These are phyloP conservation scores for Gentiana macrophylla DNA, from an alignment of 257 asterid genomes.

Conservation along the genomic window DNA sequence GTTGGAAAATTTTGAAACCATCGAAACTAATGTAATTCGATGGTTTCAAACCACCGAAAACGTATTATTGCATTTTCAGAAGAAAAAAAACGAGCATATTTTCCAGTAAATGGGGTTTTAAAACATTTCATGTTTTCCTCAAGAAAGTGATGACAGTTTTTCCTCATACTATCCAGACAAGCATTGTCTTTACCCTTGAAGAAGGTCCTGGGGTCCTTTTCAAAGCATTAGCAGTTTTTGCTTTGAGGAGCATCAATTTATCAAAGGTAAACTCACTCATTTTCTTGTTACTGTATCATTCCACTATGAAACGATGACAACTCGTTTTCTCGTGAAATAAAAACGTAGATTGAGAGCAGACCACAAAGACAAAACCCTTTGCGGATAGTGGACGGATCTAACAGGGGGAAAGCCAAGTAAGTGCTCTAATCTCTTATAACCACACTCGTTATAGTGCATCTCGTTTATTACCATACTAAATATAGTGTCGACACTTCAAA, in stretches of 20 bases:
- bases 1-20: too few species aligned
- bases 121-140: neutral
- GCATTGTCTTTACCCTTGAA: conserved; percentile 83
- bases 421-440: conserved; percentile 11
- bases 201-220: conserved; percentile 97
- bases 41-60: too few species aligned
- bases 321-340: conserved; percentile 2
- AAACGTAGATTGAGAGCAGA: conserved; percentile 81
- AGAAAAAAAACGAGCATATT: too few species aligned
- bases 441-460: too few species aligned
- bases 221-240: conserved; percentile 90
- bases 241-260: conserved; percentile 70
- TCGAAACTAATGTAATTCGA: too few species aligned
- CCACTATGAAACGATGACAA: neutral
- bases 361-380: conserved; percentile 79
- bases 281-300: conserved; percentile 8
- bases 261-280: conserved; percentile 48
- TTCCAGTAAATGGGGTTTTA: too few species aligned
- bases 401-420: conserved; percentile 67
- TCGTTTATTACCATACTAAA: neutral
- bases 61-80: too few species aligned
- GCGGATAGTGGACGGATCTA: conserved; percentile 79
- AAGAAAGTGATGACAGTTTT: conserved; percentile 2
- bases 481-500: too few species aligned
- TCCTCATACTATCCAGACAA: conserved; percentile 39